Conservation (phyloP, 176 grass and related monocot genomes). For the Carex parvula region DNA sequence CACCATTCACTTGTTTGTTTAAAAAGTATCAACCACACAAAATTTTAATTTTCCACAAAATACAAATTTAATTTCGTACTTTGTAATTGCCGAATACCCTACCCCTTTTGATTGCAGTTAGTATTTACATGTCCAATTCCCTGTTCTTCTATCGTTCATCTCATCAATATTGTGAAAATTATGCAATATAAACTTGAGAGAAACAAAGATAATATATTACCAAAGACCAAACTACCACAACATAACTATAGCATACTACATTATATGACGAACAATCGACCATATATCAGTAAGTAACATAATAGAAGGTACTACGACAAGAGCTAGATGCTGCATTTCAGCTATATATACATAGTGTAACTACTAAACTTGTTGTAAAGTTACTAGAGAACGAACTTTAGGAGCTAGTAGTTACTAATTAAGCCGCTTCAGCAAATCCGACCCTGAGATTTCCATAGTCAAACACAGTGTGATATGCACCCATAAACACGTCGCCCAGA, state of each 20-base stretch:
- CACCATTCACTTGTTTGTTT: too few species aligned
- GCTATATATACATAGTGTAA: constrained; percentile 23
- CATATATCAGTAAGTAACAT: constrained; percentile 3
- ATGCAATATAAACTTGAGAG: background rate
- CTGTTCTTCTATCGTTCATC: background rate
- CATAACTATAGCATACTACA: background rate
- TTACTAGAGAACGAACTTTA: background rate
- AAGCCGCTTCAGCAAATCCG: constrained; percentile 13
- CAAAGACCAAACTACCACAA: constrained; percentile 1
- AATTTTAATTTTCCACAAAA: too few species aligned
- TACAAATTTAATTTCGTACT: too few species aligned
- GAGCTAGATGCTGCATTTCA: constrained; percentile 6
- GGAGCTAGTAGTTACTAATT: constrained; percentile 3
- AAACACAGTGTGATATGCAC: constrained; percentile 24
- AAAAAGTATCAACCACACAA: too few species aligned
- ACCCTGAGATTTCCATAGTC: constrained; percentile 25
- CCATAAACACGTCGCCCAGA: constrained; percentile 29
- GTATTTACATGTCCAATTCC: background rate
- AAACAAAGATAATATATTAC: background rate
- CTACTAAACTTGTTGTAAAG: background rate
- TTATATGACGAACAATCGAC: background rate
- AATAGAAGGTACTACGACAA: background rate
- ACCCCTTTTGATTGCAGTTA: background rate
- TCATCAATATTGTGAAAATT: background rate
- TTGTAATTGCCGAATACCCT: background rate